phyloP scores from a whole-genome alignment of 805 yeast genomes.

The Sugiyamaella americana region DNA sequence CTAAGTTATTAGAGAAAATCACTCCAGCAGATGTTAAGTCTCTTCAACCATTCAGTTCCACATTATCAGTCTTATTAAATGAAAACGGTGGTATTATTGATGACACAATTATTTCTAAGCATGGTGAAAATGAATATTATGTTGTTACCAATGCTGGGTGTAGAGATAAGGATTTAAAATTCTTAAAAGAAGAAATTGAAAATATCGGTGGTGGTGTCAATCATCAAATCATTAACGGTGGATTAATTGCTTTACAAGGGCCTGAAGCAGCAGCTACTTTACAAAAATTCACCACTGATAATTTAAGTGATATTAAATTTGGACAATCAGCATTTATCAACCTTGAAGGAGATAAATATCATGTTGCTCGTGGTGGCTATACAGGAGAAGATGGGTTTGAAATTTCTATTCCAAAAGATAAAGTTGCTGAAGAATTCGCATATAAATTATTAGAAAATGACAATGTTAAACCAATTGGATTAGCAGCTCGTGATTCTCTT shows the following conservation, averaged over 20 bases:
- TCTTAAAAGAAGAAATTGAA: constrained; percentile 49
- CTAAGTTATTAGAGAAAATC: constrained; percentile 62
- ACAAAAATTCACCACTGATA: constrained; percentile 53
- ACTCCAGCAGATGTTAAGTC: constrained; percentile 81
- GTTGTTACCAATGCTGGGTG: constrained; percentile 97
- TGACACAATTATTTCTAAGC: constrained; percentile 86
- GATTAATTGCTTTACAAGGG: constrained; percentile 88
- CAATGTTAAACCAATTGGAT: constrained; percentile 76
- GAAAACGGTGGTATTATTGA: constrained; percentile 86
- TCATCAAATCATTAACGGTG: constrained; percentile 46
- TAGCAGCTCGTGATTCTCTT: constrained; percentile 96
- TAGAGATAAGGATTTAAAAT: constrained; percentile 68
- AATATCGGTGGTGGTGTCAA: constrained; percentile 32
- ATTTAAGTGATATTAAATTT: constrained; percentile 60
- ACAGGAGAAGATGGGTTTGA: constrained; percentile 99
- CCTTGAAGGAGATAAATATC: constrained; percentile 43
- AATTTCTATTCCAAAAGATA: constrained; percentile 60
- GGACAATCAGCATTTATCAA: constrained; percentile 57
- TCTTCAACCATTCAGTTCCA: constrained; percentile 54
- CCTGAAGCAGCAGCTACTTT: constrained; percentile 71
- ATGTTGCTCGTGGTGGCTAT: constrained; percentile 92
- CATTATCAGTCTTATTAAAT: constrained; percentile 68
- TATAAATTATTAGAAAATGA: constrained; percentile 46
- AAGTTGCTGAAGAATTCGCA: constrained; percentile 53
- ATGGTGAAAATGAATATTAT: constrained; percentile 60